Percentiles rank a stretch among this genome's conserved stretches.
phyloP scores from a whole-genome alignment of 257 asterid genomes.

The Marsdenia floribunda region DNA sequence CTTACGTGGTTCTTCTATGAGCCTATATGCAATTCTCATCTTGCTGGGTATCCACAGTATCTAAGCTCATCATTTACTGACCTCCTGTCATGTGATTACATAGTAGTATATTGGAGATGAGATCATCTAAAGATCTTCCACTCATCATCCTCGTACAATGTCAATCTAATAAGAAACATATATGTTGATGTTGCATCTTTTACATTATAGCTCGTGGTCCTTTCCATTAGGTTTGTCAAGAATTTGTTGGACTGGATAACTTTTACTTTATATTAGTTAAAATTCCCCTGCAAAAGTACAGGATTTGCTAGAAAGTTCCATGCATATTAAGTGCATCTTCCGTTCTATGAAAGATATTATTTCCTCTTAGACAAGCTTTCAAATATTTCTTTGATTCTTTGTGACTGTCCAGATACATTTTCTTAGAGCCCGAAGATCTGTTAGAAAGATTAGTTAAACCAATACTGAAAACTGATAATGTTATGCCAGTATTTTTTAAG shows the following conservation, averaged over 20 bases:
- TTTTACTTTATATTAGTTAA: not conserved
- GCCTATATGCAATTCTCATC: not conserved
- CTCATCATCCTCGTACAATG: not conserved
- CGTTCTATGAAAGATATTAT: too few species aligned
- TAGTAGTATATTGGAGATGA: not conserved
- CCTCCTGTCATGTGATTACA: slow-evolving; percentile 1
- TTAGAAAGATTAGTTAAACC: not conserved
- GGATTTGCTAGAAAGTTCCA: not conserved
- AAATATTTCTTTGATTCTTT: not conserved
- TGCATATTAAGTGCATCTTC: not conserved
- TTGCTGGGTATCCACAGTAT: not conserved
- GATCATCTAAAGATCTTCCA: not conserved
- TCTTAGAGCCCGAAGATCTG: not conserved
- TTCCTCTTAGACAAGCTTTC: not conserved
- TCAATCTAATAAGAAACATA: not conserved
- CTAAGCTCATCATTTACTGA: not conserved
- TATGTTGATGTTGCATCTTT: not conserved
- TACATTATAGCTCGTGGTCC: not conserved
- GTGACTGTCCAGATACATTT: not conserved
- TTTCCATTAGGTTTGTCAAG: not conserved
- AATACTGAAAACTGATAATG: not conserved
- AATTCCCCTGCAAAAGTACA: not conserved
- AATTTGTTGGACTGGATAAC: not conserved
- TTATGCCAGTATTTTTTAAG: not conserved
- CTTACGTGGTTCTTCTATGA: not conserved